Conservation (phyloP, 192 early-diverging fungal genomes). For the Coemansia sp. region DNA sequence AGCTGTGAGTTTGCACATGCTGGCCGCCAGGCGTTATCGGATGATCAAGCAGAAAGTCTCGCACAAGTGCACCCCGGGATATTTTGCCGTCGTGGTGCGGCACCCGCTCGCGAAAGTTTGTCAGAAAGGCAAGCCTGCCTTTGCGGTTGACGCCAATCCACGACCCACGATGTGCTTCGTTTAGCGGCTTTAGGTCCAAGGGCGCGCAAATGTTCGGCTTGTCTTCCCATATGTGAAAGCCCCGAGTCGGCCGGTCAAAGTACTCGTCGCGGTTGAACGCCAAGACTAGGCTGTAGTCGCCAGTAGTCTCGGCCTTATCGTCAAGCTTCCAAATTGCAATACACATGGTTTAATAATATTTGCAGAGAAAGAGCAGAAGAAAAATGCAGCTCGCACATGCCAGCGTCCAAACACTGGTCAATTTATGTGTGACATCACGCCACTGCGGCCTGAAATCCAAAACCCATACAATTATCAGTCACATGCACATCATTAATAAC, state of each 20-base stretch:
- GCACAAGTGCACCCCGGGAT: conserved; percentile 46
- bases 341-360: conserved; percentile 23
- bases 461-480: neutral
- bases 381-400: neutral
- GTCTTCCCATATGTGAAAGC: conserved; percentile 31
- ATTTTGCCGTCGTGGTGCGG: conserved; percentile 20
- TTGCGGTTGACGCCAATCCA: conserved; percentile 35
- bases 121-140: conserved; percentile 31
- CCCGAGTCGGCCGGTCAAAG: conserved; percentile 33
- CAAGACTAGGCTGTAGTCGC: conserved; percentile 19
- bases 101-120: conserved; percentile 28
- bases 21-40: conserved; percentile 13
- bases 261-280: conserved; percentile 50
- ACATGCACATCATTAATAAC: neutral
- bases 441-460: neutral
- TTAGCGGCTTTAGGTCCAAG: conserved; percentile 26
- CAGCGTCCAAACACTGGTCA: neutral
- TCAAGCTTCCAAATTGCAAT: conserved; percentile 29
- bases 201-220: conserved; percentile 35
- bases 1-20: neutral
- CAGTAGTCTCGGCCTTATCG: neutral
- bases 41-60: conserved; percentile 25
- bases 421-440: neutral
- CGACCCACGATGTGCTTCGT: conserved; percentile 26
- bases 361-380: neutral